phyloP scores from a whole-genome alignment of 768 basidiomycete genomes.

The Auricularia sp. region DNA sequence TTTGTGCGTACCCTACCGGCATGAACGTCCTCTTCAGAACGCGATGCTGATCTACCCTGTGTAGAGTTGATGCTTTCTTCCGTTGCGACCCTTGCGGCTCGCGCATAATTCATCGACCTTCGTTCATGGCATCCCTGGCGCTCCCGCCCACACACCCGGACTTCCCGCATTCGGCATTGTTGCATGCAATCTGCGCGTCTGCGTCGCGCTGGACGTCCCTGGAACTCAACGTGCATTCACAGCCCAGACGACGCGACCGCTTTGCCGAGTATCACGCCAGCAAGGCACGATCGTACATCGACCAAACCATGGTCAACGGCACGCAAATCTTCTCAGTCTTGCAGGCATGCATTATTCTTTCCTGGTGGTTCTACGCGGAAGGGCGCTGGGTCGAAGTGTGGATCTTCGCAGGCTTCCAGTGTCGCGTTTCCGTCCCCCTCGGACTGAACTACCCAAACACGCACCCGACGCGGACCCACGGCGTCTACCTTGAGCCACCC shows the following conservation, averaged over 20 bases:
- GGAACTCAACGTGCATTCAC: slow-evolving; percentile 47
- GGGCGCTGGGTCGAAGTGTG: slow-evolving; percentile 86
- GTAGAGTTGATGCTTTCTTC: slow-evolving; percentile 80
- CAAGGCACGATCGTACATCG: slow-evolving; percentile 81
- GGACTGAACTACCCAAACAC: slow-evolving; percentile 74
- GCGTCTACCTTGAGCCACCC: slow-evolving; percentile 72
- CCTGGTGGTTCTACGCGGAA: slow-evolving; percentile 88
- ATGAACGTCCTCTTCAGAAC: not conserved
- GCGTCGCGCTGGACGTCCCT: slow-evolving; percentile 77
- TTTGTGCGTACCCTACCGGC: slow-evolving; percentile 44
- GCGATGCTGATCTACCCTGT: not conserved
- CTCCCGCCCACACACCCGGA: slow-evolving; percentile 70
- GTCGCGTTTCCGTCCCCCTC: slow-evolving; percentile 69
- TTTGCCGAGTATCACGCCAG: slow-evolving; percentile 82
- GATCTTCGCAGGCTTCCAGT: slow-evolving; percentile 83
- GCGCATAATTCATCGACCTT: slow-evolving; percentile 69
- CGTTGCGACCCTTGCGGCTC: slow-evolving; percentile 81
- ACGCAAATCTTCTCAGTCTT: slow-evolving; percentile 79
- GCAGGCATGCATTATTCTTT: slow-evolving; percentile 77
- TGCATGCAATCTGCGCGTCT: slow-evolving; percentile 89
- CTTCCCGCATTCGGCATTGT: slow-evolving; percentile 82
- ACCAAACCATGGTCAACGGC: slow-evolving; percentile 82
- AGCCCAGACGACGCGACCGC: slow-evolving; percentile 70
- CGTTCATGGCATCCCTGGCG: slow-evolving; percentile 70
- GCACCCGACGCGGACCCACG: slow-evolving; percentile 56